Percentiles rank a stretch among this genome's conserved stretches.
Evolutionary conservation across 768 basidiomycete species (phyloP).

Genomic region (Chalciporus chontae): DNA sequence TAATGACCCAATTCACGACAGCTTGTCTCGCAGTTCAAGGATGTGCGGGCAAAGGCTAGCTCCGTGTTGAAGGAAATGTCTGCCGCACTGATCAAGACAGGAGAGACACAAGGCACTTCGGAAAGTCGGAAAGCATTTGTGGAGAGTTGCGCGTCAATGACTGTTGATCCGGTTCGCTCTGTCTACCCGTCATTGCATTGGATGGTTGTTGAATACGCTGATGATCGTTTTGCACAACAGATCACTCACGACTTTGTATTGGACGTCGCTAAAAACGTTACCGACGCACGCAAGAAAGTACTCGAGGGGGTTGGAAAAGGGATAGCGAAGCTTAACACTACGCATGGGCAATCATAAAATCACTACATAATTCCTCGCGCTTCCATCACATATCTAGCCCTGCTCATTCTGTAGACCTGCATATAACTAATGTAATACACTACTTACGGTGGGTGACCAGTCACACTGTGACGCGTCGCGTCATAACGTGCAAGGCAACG

Average conservation of each 20-base stretch:
- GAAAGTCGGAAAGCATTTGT: constrained; percentile 53
- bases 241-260: constrained; percentile 63
- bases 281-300: constrained; percentile 68
- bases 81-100: constrained; percentile 42
- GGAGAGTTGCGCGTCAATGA: constrained; percentile 45
- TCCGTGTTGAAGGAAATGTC: constrained; percentile 58
- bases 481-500: too few species aligned
- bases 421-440: constrained; percentile 1
- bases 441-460: constrained; percentile 8
- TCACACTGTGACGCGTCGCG: constrained; percentile 26
- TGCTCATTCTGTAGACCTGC: constrained; percentile 26
- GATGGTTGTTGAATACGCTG: not conserved
- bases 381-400: constrained; percentile 15
- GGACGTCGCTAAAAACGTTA: constrained; percentile 58
- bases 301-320: constrained; percentile 73
- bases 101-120: constrained; percentile 48
- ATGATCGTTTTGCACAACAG: constrained; percentile 29
- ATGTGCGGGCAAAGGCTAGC: constrained; percentile 51
- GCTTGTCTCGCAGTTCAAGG: constrained; percentile 68
- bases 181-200: not conserved
- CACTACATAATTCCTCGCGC: not conserved
- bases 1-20: constrained; percentile 26
- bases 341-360: constrained; percentile 31
- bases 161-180: constrained; percentile 32
- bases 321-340: constrained; percentile 48